These are phyloP conservation scores for Candida tetrigidarum DNA, from an alignment of 1,139 yeast species.

Conservation along the genomic window DNA sequence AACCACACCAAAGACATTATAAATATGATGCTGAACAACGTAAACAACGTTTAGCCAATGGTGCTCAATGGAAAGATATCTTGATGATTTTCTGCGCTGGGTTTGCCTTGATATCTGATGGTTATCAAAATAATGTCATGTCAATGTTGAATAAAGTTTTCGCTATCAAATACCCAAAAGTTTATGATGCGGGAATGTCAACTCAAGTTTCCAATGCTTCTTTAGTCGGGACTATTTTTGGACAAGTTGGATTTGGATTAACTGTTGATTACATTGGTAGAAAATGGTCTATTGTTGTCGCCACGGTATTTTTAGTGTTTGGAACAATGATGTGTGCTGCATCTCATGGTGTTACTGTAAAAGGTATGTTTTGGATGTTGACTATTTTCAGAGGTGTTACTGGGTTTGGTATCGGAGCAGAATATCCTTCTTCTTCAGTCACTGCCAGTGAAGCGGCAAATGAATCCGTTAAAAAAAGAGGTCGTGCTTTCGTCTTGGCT, in stretches of 20 bases:
- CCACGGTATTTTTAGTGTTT: slow-evolving; percentile 46
- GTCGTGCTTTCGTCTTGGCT: slow-evolving; percentile 64
- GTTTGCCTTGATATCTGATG: slow-evolving; percentile 56
- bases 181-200: slow-evolving; percentile 40
- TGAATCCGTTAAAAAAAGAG: slow-evolving; percentile 61
- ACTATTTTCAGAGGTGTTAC: slow-evolving; percentile 68
- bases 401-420: slow-evolving; percentile 81
- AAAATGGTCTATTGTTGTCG: slow-evolving; percentile 50
- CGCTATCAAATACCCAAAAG: slow-evolving; percentile 32
- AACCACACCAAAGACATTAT: slow-evolving; percentile 21
- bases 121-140: slow-evolving; percentile 56
- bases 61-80: slow-evolving; percentile 33
- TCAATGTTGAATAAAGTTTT: slow-evolving; percentile 48
- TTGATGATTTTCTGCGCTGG: slow-evolving; percentile 50
- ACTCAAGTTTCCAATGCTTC: slow-evolving; percentile 55
- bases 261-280: slow-evolving; percentile 51
- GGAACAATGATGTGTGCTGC: slow-evolving; percentile 56
- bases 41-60: slow-evolving; percentile 31
- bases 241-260: slow-evolving; percentile 50
- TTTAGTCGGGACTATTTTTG: slow-evolving; percentile 53
- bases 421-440: slow-evolving; percentile 71
- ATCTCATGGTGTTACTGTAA: slow-evolving; percentile 43
- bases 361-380: slow-evolving; percentile 73
- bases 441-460: slow-evolving; percentile 78
- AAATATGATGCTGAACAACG: slow-evolving; percentile 41